A percentile compares a stretch with the other conserved stretches of the same genome.
These are phyloP conservation scores for Fusarium algeriense DNA, from an alignment of 2,329 filamentous ascomycete species.

Conservation along the genomic window DNA sequence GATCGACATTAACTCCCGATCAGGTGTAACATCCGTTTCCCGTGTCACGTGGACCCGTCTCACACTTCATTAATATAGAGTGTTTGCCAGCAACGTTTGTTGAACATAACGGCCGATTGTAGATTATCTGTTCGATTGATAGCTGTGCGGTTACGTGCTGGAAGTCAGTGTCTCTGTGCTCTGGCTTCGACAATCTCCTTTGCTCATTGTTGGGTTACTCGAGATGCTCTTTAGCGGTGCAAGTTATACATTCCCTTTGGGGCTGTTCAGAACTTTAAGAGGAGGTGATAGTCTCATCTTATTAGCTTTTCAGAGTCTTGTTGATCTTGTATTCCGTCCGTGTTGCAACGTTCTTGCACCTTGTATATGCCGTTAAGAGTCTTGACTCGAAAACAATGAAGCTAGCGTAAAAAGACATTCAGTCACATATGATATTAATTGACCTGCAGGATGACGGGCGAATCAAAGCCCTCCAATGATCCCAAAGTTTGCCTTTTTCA, in stretches of 20 bases:
- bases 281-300: neutral
- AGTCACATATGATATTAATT: neutral
- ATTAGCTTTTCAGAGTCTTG: neutral
- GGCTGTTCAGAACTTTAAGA: neutral
- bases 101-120: neutral
- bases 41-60: conserved; percentile 17
- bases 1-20: conserved; percentile 8
- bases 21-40: neutral
- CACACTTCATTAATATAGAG: neutral
- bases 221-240: neutral
- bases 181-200: neutral
- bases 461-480: neutral
- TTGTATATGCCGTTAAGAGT: neutral
- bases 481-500: neutral
- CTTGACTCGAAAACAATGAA: neutral
- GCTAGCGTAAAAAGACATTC: neutral
- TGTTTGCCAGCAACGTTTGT: neutral
- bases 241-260: neutral
- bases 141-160: neutral
- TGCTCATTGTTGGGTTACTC: neutral
- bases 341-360: neutral
- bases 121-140: neutral
- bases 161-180: no score
- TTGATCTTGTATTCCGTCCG: neutral
- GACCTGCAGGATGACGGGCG: neutral